These are phyloP conservation scores for Neurospora hispaniola DNA, from an alignment of 495 filamentous ascomycete species.

Conservation along the genomic window DNA sequence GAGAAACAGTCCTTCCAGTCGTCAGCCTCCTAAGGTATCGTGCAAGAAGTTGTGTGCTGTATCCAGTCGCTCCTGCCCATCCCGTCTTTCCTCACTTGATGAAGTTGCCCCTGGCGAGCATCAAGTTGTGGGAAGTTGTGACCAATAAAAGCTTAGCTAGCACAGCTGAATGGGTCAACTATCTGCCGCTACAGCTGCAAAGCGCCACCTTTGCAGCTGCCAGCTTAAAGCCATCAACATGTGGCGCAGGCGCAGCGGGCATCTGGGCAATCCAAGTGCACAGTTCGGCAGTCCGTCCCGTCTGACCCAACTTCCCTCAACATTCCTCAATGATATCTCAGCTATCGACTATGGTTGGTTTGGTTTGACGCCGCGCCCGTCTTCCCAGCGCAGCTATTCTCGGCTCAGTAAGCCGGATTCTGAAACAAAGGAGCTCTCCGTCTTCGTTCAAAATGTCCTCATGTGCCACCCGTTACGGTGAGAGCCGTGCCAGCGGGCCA, in stretches of 20 bases:
- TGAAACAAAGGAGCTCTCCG: background rate
- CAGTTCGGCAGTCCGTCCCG: background rate
- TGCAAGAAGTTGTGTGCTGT: background rate
- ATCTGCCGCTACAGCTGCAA: background rate
- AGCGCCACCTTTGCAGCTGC: background rate
- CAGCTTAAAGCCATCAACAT: background rate
- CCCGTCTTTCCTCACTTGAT: background rate
- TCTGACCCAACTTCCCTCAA: background rate
- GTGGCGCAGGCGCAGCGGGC: background rate
- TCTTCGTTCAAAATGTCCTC: background rate
- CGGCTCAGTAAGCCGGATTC: background rate
- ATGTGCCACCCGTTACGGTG: background rate
- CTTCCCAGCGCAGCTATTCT: background rate
- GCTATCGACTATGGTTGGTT: background rate
- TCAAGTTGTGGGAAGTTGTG: background rate
- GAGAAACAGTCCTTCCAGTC: background rate
- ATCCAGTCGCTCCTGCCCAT: background rate
- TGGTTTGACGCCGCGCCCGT: background rate
- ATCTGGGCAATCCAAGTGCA: no score
- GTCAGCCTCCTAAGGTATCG: background rate
- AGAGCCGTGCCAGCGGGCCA: background rate
- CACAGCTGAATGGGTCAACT: background rate
- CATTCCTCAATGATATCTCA: background rate
- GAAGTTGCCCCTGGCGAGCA: background rate
- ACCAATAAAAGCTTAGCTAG: background rate